These are phyloP conservation scores for Viola pubescens DNA, from an alignment of 441 rosid genomes.

Conservation along the genomic window DNA sequence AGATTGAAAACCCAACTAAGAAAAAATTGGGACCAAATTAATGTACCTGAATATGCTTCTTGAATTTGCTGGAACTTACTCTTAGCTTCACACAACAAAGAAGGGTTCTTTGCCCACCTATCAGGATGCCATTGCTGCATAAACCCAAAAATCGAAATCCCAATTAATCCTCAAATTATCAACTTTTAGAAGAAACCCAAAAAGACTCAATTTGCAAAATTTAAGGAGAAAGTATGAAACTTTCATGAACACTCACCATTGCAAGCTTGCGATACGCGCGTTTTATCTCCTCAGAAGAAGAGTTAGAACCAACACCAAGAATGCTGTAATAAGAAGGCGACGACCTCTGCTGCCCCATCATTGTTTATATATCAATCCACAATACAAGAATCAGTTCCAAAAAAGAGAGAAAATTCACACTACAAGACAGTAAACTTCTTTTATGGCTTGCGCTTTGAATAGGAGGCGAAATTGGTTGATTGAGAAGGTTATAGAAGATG, in stretches of 20 bases:
- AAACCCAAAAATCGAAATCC: background rate
- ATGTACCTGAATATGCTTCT: constrained; percentile 67
- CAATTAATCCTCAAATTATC: background rate
- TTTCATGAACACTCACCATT: constrained; percentile 34
- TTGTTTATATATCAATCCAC: too few relatives aligned
- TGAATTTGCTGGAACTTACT: constrained; percentile 64
- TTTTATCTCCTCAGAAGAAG: constrained; percentile 48
- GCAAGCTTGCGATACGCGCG: constrained; percentile 70
- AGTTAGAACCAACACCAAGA: constrained; percentile 46
- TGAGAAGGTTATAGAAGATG: too few relatives aligned
- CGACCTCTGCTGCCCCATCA: background rate
- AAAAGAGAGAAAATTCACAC: too few relatives aligned
- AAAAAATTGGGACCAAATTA: background rate
- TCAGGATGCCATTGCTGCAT: constrained; percentile 86
- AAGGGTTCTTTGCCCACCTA: constrained; percentile 48
- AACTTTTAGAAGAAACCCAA: too few relatives aligned
- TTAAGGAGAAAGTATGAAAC: too few relatives aligned
- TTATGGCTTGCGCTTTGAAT: too few relatives aligned
- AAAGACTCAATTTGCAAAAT: too few relatives aligned
- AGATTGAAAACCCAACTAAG: background rate
- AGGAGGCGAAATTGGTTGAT: too few relatives aligned
- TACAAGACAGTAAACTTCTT: too few relatives aligned
- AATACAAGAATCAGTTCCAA: background rate
- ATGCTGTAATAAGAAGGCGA: constrained; percentile 41
- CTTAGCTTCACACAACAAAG: constrained; percentile 46